Base-by-base conservation (phyloP, 1,139 yeast species). In the Pichia sp. region DNA sequence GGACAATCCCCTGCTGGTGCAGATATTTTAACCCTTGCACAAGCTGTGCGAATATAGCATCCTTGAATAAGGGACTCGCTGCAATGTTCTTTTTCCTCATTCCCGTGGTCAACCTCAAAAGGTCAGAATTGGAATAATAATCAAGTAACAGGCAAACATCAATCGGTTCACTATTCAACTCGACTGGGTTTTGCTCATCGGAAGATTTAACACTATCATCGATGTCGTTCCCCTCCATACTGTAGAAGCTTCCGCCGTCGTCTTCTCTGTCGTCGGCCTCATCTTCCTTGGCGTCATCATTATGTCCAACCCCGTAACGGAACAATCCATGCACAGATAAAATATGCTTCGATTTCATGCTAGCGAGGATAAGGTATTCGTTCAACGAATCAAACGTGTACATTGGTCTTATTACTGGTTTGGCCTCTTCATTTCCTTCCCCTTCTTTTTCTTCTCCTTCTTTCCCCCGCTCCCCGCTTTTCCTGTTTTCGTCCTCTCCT, bases 1-100 rank as follows among this genome's bases (percentile, higher is more conserved):
- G 85, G 5, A 72, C 77, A 4, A 81, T 74, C 17, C 69, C 67
- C 29, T 71, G 66, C 6, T 67, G 56, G 62, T 81, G 85, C 41
- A 81, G 65, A 59, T 66, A 77, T 46, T 72, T 68, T 7, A 80
- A 78, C 0, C 80, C 83, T 50, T 71, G 70, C 10, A 76, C 69
- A 3, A 79, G 71, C 59, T 79, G 82, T 62, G 75, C 73, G 64
- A 80, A 80, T 1, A 79, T 64, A 27, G 73, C 70, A 61, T 80
- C 83, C 55, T 75, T 76, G 40, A 64, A 62, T 14, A 56, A 55
- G 17, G 47, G 27, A 0, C 59, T 47, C 2, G 61, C 48, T 1
- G 47, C 47, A 17, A 67, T 24, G 20, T 57, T 66, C 46, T 67
- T 62, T 52, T 73, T 67, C 43, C 84, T 66, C 12, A 76, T 65